Evolutionary conservation across 2,329 filamentous ascomycete genomes (phyloP).

Genomic region (Pleomassaria siparia): DNA sequence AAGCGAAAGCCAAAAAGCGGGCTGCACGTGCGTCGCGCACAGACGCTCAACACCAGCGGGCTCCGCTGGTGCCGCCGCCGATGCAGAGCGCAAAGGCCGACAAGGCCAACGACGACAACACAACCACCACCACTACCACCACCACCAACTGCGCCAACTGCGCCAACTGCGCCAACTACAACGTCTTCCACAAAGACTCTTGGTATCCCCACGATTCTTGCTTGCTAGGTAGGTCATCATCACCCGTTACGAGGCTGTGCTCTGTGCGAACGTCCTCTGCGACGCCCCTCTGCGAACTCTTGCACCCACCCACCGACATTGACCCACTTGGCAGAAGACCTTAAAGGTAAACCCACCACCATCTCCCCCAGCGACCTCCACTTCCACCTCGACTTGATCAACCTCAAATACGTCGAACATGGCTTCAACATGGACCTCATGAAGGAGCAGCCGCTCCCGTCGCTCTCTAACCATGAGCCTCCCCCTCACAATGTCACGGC

Average conservation of each 20-base stretch:
- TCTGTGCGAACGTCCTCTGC: too few species aligned
- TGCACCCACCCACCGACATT: too few species aligned
- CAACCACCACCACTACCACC: neutral
- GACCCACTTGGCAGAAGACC: too few species aligned
- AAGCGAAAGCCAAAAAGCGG: neutral
- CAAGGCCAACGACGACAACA: neutral
- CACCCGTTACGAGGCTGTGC: too few species aligned
- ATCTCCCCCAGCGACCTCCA: neutral
- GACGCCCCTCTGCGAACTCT: too few species aligned
- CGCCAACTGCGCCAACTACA: neutral
- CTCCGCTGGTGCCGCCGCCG: conserved; percentile 1
- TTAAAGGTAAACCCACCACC: too few species aligned
- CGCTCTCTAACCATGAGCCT: conserved; percentile 10
- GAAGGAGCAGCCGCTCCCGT: conserved; percentile 18
- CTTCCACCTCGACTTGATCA: neutral
- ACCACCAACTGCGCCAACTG: neutral
- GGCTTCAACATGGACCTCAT: conserved; percentile 35
- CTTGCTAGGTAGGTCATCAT: too few species aligned
- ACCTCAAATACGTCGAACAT: conserved; percentile 19
- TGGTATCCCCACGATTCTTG: too few species aligned
- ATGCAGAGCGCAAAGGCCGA: neutral
- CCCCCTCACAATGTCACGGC: conserved; percentile 26
- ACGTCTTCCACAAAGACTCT: too few species aligned
- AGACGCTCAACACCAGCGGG: neutral
- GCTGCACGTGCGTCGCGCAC: neutral